Evolutionary conservation across 1,284 basidiomycete genomes (phyloP).

Genomic region (Porodaedalea pini): DNA sequence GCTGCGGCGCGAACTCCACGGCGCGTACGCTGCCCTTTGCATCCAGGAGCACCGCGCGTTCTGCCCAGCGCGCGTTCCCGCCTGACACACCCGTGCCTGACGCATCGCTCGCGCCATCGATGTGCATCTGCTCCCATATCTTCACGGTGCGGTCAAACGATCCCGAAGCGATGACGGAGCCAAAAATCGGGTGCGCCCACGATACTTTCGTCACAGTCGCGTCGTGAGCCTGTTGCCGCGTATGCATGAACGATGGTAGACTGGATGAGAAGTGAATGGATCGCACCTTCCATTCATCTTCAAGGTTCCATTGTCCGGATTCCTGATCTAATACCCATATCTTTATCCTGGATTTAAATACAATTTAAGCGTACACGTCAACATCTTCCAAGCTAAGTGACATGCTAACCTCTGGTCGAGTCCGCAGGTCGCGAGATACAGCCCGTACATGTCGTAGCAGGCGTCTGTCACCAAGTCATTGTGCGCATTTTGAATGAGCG

Average conservation of each 20-base stretch:
- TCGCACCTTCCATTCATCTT: constrained; percentile 86
- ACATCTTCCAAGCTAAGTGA: too few relatives aligned
- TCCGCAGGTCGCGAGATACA: constrained; percentile 70
- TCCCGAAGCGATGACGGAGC: constrained; percentile 76
- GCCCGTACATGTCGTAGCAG: constrained; percentile 86
- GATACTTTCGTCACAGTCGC: constrained; percentile 78
- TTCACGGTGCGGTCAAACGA: constrained; percentile 88
- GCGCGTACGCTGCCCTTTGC: constrained; percentile 79
- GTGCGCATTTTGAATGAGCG: constrained; percentile 70
- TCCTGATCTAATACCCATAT: constrained; percentile 72
- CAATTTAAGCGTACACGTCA: too few relatives aligned
- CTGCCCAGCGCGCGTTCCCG: constrained; percentile 56
- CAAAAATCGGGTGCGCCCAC: constrained; percentile 90
- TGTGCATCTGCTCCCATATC: constrained; percentile 74
- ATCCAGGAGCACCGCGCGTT: constrained; percentile 73
- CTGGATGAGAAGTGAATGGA: background rate
- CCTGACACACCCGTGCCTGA: constrained; percentile 19
- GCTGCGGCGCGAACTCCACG: constrained; percentile 82
- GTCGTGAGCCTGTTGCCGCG: constrained; percentile 71
- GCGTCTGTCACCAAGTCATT: constrained; percentile 79
- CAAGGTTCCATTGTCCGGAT: constrained; percentile 67
- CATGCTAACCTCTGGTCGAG: constrained; percentile 69
- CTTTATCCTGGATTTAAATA: constrained; percentile 59
- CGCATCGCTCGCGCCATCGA: constrained; percentile 28
- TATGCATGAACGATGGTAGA: background rate